phyloP scores from a whole-genome alignment of 1,139 yeast species.

The Geotrichum citri-aurantii region DNA sequence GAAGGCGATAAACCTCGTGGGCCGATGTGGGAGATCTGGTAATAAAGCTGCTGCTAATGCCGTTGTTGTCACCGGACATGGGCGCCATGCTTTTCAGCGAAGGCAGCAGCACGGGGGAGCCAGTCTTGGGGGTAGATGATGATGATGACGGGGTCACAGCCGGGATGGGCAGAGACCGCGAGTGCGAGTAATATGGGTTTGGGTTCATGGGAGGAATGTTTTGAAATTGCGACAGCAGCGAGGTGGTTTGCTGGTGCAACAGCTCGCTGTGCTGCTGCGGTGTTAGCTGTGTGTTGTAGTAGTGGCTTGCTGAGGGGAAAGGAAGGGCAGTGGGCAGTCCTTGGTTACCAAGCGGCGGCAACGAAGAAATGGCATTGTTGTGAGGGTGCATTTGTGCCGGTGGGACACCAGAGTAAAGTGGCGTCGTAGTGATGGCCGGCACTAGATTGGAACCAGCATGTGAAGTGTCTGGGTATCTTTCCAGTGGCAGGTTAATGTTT shows the following conservation, averaged over 20 bases:
- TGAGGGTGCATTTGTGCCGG: background rate
- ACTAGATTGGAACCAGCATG: slow-evolving; percentile 26
- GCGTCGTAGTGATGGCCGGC: slow-evolving; percentile 31
- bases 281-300: background rate
- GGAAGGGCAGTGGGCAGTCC: background rate
- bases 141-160: background rate
- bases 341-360: background rate
- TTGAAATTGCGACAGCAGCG: background rate
- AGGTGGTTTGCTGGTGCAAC: background rate
- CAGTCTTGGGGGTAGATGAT: background rate
- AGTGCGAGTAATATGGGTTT: background rate
- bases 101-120: slow-evolving; percentile 1
- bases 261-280: background rate
- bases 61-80: background rate
- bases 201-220: background rate
- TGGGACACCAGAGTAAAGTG: slow-evolving; percentile 17
- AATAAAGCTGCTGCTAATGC: background rate
- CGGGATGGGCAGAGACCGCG: background rate
- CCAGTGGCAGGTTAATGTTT: slow-evolving; percentile 35
- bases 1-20: background rate
- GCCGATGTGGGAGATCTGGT: slow-evolving; percentile 3
- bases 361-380: background rate
- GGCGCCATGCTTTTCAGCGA: background rate
- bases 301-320: background rate
- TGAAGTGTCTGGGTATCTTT: slow-evolving; percentile 37